Evolutionary conservation across 441 rosid genomes (phyloP).

Genomic region (Codiaeum variegatum): DNA sequence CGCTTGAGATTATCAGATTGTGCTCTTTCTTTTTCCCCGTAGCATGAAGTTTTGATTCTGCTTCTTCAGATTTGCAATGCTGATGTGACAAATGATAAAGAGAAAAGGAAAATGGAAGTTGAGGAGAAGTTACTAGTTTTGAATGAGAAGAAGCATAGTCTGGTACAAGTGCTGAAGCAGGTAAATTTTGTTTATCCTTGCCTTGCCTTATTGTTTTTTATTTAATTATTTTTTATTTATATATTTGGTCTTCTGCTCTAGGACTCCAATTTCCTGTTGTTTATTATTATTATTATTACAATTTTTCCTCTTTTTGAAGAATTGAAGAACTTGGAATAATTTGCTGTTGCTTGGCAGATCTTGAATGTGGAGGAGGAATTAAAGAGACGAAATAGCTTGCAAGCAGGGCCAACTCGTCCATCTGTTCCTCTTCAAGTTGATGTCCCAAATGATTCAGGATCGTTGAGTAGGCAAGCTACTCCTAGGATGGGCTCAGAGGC

Average conservation of each 20-base stretch:
- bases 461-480: conserved; percentile 46
- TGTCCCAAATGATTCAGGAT: conserved; percentile 52
- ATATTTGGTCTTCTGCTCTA: background rate
- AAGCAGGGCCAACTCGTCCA: conserved; percentile 45
- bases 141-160: conserved; percentile 73
- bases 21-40: background rate
- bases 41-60: background rate
- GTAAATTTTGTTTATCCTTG: conserved; percentile 23
- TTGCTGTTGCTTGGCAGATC: conserved; percentile 39
- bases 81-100: conserved; percentile 33
- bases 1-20: background rate
- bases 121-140: conserved; percentile 67
- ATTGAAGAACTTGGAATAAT: conserved; percentile 2
- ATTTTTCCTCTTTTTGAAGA: background rate
- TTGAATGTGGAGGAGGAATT: conserved; percentile 84
- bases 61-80: conserved; percentile 19
- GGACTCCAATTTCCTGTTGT: background rate
- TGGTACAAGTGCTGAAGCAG: conserved; percentile 85
- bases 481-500: conserved; percentile 57
- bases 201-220: background rate
- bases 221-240: background rate
- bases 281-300: background rate
- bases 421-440: conserved; percentile 69
- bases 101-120: conserved; percentile 52
- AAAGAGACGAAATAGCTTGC: conserved; percentile 50